Evolutionary conservation across 495 filamentous ascomycete genomes (phyloP).

Genomic region (Neurospora cerealis): DNA sequence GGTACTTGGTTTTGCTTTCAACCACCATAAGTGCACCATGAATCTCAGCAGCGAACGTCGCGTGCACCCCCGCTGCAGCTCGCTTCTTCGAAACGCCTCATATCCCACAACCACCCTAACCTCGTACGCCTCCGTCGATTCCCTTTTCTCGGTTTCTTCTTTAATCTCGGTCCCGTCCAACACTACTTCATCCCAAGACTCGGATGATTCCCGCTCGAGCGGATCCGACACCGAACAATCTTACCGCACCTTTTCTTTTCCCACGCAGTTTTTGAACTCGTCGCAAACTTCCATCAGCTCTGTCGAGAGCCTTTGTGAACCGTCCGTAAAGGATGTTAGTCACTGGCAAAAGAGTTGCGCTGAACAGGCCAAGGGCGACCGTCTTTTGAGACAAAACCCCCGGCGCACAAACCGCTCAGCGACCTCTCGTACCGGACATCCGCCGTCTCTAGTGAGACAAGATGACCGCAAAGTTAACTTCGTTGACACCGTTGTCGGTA

Average conservation of each 20-base stretch:
- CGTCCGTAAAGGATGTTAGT: constrained; percentile 13
- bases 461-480: constrained; percentile 90
- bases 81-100: constrained; percentile 34
- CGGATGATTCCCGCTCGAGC: constrained; percentile 29
- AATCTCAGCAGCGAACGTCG: constrained; percentile 28
- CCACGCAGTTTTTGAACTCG: constrained; percentile 12
- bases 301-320: constrained; percentile 18
- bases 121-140: constrained; percentile 50
- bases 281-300: constrained; percentile 24
- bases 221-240: constrained; percentile 28
- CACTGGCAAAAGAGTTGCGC: constrained; percentile 18
- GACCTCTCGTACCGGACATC: constrained; percentile 51
- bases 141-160: constrained; percentile 31
- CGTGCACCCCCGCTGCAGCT: background rate
- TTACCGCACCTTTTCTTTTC: constrained; percentile 14
- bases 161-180: constrained; percentile 74
- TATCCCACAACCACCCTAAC: constrained; percentile 56
- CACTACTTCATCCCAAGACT: constrained; percentile 44
- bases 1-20: constrained; percentile 26
- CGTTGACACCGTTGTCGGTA: constrained; percentile 97
- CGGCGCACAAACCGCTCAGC: constrained; percentile 55
- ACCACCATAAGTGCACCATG: constrained; percentile 39
- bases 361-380: constrained; percentile 29
- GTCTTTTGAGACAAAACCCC: constrained; percentile 68
- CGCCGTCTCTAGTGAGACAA: constrained; percentile 79